Conservation (phyloP, 2,329 filamentous ascomycete species). For the Rhynchosporium graminicola region DNA sequence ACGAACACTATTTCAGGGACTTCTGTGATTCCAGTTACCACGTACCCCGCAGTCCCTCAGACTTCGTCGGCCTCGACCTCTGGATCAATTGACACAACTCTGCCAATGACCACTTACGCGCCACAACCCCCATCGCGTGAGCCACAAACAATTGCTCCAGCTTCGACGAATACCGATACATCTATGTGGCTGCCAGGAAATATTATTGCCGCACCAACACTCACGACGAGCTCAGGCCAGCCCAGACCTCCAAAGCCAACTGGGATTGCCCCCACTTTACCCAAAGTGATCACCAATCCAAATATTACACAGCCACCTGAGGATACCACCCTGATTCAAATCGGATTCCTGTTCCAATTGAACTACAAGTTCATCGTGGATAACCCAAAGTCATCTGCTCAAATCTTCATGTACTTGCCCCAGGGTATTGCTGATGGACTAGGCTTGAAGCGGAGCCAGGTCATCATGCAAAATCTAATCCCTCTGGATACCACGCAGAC, state of each 20-base stretch:
- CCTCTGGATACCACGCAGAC: conserved; percentile 71
- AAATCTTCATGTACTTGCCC: conserved; percentile 82
- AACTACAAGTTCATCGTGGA: conserved; percentile 83
- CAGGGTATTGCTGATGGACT: conserved; percentile 59
- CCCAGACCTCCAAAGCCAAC: conserved; percentile 29
- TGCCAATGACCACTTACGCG: conserved; percentile 17
- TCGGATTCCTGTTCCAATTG: conserved; percentile 78
- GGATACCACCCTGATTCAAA: conserved; percentile 74
- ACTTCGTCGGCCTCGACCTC: conserved; percentile 15
- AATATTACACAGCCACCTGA: conserved; percentile 33
- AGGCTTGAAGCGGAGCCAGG: conserved; percentile 46
- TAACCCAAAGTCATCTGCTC: conserved; percentile 71
- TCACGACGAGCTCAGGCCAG: conserved; percentile 23
- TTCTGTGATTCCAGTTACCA: not conserved
- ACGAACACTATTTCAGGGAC: conserved; percentile 5
- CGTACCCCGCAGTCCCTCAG: conserved; percentile 13
- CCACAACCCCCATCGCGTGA: conserved; percentile 19
- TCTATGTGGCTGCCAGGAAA: conserved; percentile 35
- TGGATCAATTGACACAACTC: conserved; percentile 12
- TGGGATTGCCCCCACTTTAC: conserved; percentile 33
- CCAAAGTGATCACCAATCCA: conserved; percentile 38
- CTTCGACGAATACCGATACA: conserved; percentile 33
- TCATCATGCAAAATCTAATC: conserved; percentile 70
- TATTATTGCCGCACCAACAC: conserved; percentile 34
- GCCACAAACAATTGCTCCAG: conserved; percentile 30